Base-by-base conservation (phyloP, 192 early-diverging fungal genomes). In the Kappamyces sp. region DNA sequence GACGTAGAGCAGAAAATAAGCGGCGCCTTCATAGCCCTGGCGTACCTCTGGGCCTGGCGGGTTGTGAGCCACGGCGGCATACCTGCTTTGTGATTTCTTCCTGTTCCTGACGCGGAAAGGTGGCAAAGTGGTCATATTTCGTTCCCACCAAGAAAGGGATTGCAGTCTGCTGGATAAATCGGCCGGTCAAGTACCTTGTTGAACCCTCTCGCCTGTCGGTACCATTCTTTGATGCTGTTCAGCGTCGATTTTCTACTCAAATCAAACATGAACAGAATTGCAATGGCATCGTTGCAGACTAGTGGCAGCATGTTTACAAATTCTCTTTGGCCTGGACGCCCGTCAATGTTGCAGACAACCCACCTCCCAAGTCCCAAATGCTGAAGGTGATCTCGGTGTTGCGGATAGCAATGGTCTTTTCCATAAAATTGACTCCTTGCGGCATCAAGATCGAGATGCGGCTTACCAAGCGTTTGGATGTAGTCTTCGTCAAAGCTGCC, bases 231-330 rank as follows among this genome's bases (percentile, higher is more conserved):
- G 58, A 97, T 86, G 49, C 80, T 86, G 63, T 97, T 97, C 40
- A 97, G 71, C 4, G 94, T 93, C 7, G 88, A 86, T 61, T 90
- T 91, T 42, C 91, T 81, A 3, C 90, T 87, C 52, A 97, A 66
- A 69, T 97, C 94, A 82, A 97, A 97, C 82, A 94, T 90, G 69
- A 97, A 97, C 47, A 97, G 75, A 51, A 97, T 86, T 0, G 91
- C 94, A 3, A 93, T 86, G 0, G 94, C 91, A 70, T 97, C 94
- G 64, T 92, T 93, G 69, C 92, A 93, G 13, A 94, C 92, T n/a
- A 97, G 67, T 0, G 94, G 94, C 35, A 97, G 73, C 94, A 97
- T 97, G 66, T 90, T 95, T 42, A 95, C 86, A 71, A 97, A 97
- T 71, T 97, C 94, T 3, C 88, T 84, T 65, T 97, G 92, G 8